Percentiles rank a stretch among this genome's conserved stretches.
Conservation (phyloP, 75 land plant genomes). For the Pinus tabuliformis region DNA sequence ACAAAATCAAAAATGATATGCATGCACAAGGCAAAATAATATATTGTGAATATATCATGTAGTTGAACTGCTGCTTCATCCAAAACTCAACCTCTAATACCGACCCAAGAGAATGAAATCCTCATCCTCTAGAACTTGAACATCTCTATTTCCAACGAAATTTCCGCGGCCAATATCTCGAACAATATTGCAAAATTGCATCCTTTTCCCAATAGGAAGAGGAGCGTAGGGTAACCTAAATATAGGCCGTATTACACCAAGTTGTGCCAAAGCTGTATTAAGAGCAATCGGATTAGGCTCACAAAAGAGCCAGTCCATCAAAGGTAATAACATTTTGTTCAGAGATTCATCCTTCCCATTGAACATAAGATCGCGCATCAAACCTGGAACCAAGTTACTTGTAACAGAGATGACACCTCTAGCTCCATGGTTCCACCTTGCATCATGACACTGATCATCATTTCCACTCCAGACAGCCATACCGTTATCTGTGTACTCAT, state of each 20-base stretch:
- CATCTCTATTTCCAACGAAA: constrained; percentile 74
- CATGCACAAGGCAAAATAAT: too few relatives aligned
- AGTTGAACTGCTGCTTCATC: too few relatives aligned
- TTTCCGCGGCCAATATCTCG: constrained; percentile 61
- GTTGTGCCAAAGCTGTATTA: constrained; percentile 91
- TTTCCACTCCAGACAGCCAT: constrained; percentile 86
- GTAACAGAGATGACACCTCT: constrained; percentile 80
- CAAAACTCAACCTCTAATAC: constrained; percentile 21
- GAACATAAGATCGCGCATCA: constrained; percentile 65
- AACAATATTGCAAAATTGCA: constrained; percentile 65
- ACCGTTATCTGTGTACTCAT: constrained; percentile 44
- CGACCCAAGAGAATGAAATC: constrained; percentile 68
- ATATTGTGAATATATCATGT: too few relatives aligned
- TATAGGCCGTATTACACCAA: constrained; percentile 73
- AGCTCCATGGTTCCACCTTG: constrained; percentile 79
- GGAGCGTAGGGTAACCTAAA: constrained; percentile 81
- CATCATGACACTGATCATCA: constrained; percentile 86
- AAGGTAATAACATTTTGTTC: constrained; percentile 59
- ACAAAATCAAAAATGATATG: too few relatives aligned
- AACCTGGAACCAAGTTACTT: constrained; percentile 75
- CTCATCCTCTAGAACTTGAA: constrained; percentile 61
- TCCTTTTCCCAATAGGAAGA: constrained; percentile 46
- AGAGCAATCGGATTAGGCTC: constrained; percentile 87
- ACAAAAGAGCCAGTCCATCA: constrained; percentile 75
- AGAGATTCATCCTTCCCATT: constrained; percentile 43